phyloP scores from a whole-genome alignment of 140 eudicot genomes.

The Flaveria floridana region DNA sequence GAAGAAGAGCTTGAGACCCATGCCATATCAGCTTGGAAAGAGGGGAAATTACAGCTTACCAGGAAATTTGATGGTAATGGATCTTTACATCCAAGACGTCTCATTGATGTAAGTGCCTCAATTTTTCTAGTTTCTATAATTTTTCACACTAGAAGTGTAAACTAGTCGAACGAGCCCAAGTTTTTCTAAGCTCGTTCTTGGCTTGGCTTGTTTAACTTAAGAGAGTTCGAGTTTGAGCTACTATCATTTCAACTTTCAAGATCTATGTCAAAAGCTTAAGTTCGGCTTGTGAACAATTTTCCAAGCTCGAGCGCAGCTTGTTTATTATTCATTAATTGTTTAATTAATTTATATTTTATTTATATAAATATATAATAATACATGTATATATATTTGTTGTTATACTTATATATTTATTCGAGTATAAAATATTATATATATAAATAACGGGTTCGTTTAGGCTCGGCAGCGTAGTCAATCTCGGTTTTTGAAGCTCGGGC shows the following conservation, averaged over 20 bases:
- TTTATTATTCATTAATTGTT: neutral
- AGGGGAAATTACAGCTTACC: conserved; percentile 49
- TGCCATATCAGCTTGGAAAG: conserved; percentile 81
- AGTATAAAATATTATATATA: too few relatives aligned
- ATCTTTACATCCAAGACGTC: conserved; percentile 37
- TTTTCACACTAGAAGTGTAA: neutral
- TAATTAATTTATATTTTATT: neutral
- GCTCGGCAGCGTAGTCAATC: neutral
- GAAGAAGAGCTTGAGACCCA: conserved; percentile 94
- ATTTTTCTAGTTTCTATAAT: neutral
- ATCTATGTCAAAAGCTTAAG: neutral
- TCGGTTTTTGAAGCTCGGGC: neutral
- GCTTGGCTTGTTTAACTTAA: too few relatives aligned
- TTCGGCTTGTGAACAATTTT: neutral
- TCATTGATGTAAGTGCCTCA: conserved; percentile 54
- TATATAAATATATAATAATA: neutral
- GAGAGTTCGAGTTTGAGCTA: too few relatives aligned
- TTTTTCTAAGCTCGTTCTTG: neutral
- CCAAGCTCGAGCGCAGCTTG: neutral
- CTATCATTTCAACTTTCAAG: neutral
- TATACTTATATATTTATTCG: neutral
- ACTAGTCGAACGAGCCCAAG: neutral
- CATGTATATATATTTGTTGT: neutral
- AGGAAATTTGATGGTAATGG: conserved; percentile 52
- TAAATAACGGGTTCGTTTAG: neutral